These are phyloP conservation scores for Aeminium ludgeri DNA, from an alignment of 495 filamentous ascomycete genomes.

Conservation along the genomic window DNA sequence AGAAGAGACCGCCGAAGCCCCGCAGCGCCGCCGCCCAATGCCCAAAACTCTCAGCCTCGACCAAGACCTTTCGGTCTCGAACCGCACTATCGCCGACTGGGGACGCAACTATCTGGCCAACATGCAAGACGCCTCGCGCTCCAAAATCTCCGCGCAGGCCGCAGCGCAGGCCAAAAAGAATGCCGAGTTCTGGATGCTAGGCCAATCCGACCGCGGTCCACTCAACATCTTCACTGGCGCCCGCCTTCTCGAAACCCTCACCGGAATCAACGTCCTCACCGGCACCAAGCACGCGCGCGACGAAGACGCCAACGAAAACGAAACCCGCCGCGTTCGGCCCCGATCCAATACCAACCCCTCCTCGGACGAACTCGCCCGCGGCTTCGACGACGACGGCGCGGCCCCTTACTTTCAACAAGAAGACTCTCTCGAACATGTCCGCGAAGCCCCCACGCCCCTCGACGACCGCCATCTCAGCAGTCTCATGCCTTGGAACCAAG, in stretches of 20 bases:
- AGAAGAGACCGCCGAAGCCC: conserved; percentile 12
- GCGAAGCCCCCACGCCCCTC: conserved; percentile 39
- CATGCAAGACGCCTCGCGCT: conserved; percentile 18
- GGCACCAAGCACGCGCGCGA: conserved; percentile 27
- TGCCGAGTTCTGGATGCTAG: conserved; percentile 24
- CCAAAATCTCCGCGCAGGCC: conserved; percentile 13
- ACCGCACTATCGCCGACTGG: conserved; percentile 23
- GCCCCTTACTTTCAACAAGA: conserved; percentile 18
- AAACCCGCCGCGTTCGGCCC: conserved; percentile 30
- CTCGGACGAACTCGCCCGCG: conserved; percentile 29
- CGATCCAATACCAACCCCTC: conserved; percentile 19
- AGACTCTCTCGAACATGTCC: conserved; percentile 42
- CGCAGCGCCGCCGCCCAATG: conserved; percentile 6
- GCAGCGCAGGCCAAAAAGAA: conserved; percentile 23
- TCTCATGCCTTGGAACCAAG: conserved; percentile 52
- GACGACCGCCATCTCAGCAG: conserved; percentile 39
- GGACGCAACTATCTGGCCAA: conserved; percentile 22
- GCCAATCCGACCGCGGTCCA: conserved; percentile 4
- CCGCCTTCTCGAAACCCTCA: conserved; percentile 31
- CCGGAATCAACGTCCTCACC: conserved; percentile 17
- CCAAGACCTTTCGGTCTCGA: conserved; percentile 20
- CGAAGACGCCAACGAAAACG: conserved; percentile 20
- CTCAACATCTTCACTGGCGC: conserved; percentile 36
- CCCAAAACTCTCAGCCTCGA: conserved; percentile 18
- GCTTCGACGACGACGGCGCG: conserved; percentile 26